phyloP scores from a whole-genome alignment of 371 early-diverging fungal species.

The Mucor irregularis region DNA sequence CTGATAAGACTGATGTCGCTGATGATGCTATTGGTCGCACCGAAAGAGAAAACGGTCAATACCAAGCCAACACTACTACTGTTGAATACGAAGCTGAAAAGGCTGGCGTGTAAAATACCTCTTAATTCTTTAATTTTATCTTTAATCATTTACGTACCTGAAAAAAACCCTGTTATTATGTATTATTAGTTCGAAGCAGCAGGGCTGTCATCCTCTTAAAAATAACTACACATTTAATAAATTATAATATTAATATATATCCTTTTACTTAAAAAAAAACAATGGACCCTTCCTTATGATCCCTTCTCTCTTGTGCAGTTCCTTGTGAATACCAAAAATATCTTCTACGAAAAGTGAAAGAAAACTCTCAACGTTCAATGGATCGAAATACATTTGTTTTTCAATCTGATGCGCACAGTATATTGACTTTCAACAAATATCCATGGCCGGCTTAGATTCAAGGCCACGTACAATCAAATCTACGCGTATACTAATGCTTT shows the following conservation, averaged over 20 bases:
- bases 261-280: not conserved
- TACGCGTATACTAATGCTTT: too few species aligned
- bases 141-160: too few species aligned
- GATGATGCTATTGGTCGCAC: slow-evolving; percentile 36
- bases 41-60: not conserved
- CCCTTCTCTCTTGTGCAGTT: too few species aligned
- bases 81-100: slow-evolving; percentile 29
- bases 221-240: not conserved
- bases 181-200: not conserved
- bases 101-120: slow-evolving; percentile 2
- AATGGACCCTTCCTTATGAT: too few species aligned
- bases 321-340: too few species aligned
- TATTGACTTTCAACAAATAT: too few species aligned
- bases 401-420: too few species aligned
- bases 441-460: too few species aligned
- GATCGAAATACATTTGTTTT: too few species aligned
- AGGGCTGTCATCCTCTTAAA: not conserved
- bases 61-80: not conserved
- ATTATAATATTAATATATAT: not conserved
- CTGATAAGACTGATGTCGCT: slow-evolving; percentile 26
- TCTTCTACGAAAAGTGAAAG: too few species aligned
- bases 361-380: too few species aligned
- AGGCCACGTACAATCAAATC: too few species aligned
- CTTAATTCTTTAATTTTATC: not conserved
- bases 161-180: not conserved